Conservation (phyloP, 2,329 filamentous ascomycete genomes). For the Colletotrichum sp. region DNA sequence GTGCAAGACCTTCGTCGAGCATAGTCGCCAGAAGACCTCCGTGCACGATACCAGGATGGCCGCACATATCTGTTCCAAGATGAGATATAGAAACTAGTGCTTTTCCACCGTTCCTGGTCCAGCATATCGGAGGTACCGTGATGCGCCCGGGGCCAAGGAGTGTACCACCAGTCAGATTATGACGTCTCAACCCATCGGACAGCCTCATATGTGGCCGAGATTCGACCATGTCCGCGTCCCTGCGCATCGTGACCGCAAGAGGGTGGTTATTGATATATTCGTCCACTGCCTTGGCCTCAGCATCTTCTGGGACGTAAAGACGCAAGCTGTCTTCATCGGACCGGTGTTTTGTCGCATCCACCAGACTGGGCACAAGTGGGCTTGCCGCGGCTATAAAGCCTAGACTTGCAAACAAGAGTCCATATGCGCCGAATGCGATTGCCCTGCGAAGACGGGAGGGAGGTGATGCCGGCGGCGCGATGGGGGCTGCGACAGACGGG, state of each 20-base stretch:
- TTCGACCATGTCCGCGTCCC: slow-evolving; percentile 70
- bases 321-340: slow-evolving; percentile 74
- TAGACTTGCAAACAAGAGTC: slow-evolving; percentile 47
- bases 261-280: slow-evolving; percentile 77
- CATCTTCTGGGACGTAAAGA: slow-evolving; percentile 65
- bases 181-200: slow-evolving; percentile 68
- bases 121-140: slow-evolving; percentile 80
- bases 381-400: slow-evolving; percentile 63
- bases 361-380: slow-evolving; percentile 47
- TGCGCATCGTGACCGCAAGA: slow-evolving; percentile 71
- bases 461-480: not conserved
- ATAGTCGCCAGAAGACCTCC: slow-evolving; percentile 91
- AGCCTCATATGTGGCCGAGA: slow-evolving; percentile 88
- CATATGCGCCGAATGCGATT: slow-evolving; percentile 10
- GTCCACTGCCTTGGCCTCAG: slow-evolving; percentile 66
- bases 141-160: slow-evolving; percentile 77
- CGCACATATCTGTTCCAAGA: slow-evolving; percentile 80
- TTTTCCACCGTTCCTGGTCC: slow-evolving; percentile 73
- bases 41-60: slow-evolving; percentile 89
- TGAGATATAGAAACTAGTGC: slow-evolving; percentile 75
- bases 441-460: slow-evolving; percentile 8
- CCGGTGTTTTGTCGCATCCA: not conserved
- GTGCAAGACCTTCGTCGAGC: slow-evolving; percentile 86
- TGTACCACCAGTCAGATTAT: slow-evolving; percentile 83
- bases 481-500: not conserved